Evolutionary conservation across 2,329 filamentous ascomycete genomes (phyloP).

Genomic region (Didymella lethalis): DNA sequence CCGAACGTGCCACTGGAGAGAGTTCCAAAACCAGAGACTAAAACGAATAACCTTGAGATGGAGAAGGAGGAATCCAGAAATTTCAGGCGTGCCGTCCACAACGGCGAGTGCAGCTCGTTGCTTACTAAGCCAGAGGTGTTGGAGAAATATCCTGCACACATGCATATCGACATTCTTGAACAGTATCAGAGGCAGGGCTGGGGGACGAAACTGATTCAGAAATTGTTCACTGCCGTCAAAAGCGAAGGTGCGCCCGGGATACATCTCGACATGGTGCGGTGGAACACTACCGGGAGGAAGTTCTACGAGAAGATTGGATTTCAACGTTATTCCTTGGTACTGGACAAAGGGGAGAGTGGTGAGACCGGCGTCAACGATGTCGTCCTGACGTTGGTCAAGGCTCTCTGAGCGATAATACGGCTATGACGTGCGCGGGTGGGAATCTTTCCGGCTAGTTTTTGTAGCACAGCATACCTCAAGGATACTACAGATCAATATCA

Average conservation of each 20-base stretch:
- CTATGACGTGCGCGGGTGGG: too few relatives aligned
- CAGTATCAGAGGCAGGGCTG: slow-evolving; percentile 45
- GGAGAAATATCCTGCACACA: slow-evolving; percentile 45
- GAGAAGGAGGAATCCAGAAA: slow-evolving; percentile 28
- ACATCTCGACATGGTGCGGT: slow-evolving; percentile 49
- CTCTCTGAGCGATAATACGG: slow-evolving; percentile 20
- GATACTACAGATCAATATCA: too few relatives aligned
- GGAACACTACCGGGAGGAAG: slow-evolving; percentile 38
- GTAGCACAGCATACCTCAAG: too few relatives aligned
- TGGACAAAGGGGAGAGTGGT: slow-evolving; percentile 41
- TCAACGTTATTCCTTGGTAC: slow-evolving; percentile 29
- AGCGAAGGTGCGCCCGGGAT: slow-evolving; percentile 39
- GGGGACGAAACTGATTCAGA: slow-evolving; percentile 41
- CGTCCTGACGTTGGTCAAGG: slow-evolving; percentile 38
- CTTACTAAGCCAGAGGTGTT: slow-evolving; percentile 29
- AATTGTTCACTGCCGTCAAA: slow-evolving; percentile 33
- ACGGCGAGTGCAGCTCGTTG: slow-evolving; percentile 38
- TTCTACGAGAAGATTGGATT: slow-evolving; percentile 45
- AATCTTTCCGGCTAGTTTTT: too few relatives aligned
- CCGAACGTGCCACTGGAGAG: slow-evolving; percentile 32
- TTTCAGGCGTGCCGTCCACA: slow-evolving; percentile 30
- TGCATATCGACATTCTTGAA: slow-evolving; percentile 51
- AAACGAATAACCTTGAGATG: slow-evolving; percentile 25
- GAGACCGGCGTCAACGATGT: slow-evolving; percentile 33
- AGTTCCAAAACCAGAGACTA: slow-evolving; percentile 24